These are phyloP conservation scores for Simmondsia chinensis DNA, from an alignment of 148 eudicot genomes.

Conservation along the genomic window DNA sequence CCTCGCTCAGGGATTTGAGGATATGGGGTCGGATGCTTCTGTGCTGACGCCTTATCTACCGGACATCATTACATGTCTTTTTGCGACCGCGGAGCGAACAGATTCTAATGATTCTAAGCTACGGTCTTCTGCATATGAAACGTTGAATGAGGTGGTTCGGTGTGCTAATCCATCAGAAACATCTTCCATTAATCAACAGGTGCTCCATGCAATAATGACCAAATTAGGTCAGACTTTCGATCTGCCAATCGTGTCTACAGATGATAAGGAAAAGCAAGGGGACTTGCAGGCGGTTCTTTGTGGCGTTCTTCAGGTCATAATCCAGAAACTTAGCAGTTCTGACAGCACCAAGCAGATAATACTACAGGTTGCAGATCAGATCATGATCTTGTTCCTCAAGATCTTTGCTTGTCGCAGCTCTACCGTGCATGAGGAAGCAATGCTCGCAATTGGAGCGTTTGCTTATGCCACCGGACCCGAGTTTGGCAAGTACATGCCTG, in stretches of 20 bases:
- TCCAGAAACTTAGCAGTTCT: conserved; percentile 39
- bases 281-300: conserved; percentile 63
- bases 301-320: conserved; percentile 49
- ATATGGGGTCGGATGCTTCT: conserved; percentile 31
- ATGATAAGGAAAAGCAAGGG: conserved; percentile 57
- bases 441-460: conserved; percentile 71
- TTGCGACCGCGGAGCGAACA: conserved; percentile 41
- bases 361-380: conserved; percentile 30
- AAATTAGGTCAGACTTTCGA: conserved; percentile 43
- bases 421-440: conserved; percentile 79
- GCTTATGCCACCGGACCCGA: conserved; percentile 62
- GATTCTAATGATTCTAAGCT: conserved; percentile 46
- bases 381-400: conserved; percentile 47
- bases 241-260: conserved; percentile 30
- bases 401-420: conserved; percentile 46
- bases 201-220: conserved; percentile 40
- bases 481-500: conserved; percentile 58
- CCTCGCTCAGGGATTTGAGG: conserved; percentile 64
- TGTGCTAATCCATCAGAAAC: conserved; percentile 44
- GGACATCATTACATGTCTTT: conserved; percentile 41
- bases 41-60: conserved; percentile 41
- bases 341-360: conserved; percentile 34
- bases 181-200: conserved; percentile 30
- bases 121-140: conserved; percentile 56
- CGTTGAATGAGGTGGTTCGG: conserved; percentile 56